These are phyloP conservation scores for Porcisia deanei DNA, from an alignment of 208 protist genomes.

Conservation along the genomic window DNA sequence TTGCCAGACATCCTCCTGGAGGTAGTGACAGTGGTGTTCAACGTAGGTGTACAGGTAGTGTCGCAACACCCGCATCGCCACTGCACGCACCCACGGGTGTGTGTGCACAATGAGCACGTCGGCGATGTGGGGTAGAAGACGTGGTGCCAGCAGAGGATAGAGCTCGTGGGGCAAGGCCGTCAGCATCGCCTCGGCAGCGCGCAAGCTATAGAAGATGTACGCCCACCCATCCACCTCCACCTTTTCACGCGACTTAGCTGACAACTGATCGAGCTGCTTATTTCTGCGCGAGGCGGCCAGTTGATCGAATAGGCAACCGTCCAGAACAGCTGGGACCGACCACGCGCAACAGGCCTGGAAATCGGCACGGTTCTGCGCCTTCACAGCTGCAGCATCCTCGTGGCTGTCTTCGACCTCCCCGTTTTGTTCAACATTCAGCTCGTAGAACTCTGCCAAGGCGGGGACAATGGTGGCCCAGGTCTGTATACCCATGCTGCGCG, in stretches of 20 bases:
- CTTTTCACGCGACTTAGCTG: conserved; percentile 51
- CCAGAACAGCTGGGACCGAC: conserved; percentile 60
- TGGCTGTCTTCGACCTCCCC: conserved; percentile 10
- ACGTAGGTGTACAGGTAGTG: conserved; percentile 81
- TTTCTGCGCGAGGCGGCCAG: conserved; percentile 31
- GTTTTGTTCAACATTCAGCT: conserved; percentile 9
- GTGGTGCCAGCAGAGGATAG: conserved; percentile 43
- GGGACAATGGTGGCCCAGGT: conserved; percentile 72
- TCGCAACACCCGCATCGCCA: conserved; percentile 64
- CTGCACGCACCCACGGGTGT: conserved; percentile 85
- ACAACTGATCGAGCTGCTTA: conserved; percentile 29
- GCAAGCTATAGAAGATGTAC: conserved; percentile 81
- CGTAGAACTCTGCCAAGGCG: conserved; percentile 34
- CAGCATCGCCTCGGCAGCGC: conserved; percentile 66
- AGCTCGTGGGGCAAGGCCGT: conserved; percentile 46
- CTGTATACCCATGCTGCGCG: conserved; percentile 68
- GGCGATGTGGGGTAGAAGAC: conserved; percentile 46
- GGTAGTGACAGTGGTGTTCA: conserved; percentile 55
- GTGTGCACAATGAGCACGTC: conserved; percentile 62
- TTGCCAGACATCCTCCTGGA: conserved; percentile 43
- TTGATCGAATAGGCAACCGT: conserved; percentile 71
- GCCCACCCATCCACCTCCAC: conserved; percentile 72
- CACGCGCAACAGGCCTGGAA: conserved; percentile 65
- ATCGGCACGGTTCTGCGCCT: conserved; percentile 30
- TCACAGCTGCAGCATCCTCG: conserved; percentile 10